phyloP scores from a whole-genome alignment of 2,329 filamentous ascomycete species.

The Pezicula neosporulosa region DNA sequence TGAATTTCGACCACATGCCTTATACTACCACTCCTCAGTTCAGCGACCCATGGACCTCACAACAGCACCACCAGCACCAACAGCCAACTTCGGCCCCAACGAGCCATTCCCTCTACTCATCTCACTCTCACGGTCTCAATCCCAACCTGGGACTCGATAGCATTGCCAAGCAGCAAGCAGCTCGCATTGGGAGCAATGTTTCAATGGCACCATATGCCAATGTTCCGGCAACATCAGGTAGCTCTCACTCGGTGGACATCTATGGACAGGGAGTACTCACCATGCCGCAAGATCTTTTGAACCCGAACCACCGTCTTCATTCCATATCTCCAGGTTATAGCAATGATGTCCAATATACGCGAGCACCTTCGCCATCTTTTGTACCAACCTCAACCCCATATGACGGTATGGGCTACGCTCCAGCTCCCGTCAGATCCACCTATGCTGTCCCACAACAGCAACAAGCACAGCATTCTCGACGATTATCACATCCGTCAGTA shows the following conservation, averaged over 20 bases:
- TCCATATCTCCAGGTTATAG: constrained; percentile 63
- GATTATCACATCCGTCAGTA: constrained; percentile 84
- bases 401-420: constrained; percentile 72
- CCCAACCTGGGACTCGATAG: constrained; percentile 55
- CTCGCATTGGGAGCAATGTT: constrained; percentile 54
- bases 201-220: constrained; percentile 69
- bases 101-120: constrained; percentile 58
- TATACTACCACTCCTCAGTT: constrained; percentile 69
- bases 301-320: constrained; percentile 57
- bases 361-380: constrained; percentile 49
- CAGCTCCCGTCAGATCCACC: constrained; percentile 57
- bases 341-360: constrained; percentile 60
- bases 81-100: constrained; percentile 42
- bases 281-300: constrained; percentile 71
- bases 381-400: constrained; percentile 56
- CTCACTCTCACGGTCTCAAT: constrained; percentile 53
- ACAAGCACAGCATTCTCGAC: constrained; percentile 47
- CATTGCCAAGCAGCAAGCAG: constrained; percentile 52
- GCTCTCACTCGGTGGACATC: constrained; percentile 53
- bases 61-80: not conserved
- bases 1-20: constrained; percentile 80
- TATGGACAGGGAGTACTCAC: constrained; percentile 67
- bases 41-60: constrained; percentile 80
- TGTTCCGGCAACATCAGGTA: constrained; percentile 73
- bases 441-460: constrained; percentile 47